Conservation (phyloP, 345 rosid species). For the Jatropha curcas region DNA sequence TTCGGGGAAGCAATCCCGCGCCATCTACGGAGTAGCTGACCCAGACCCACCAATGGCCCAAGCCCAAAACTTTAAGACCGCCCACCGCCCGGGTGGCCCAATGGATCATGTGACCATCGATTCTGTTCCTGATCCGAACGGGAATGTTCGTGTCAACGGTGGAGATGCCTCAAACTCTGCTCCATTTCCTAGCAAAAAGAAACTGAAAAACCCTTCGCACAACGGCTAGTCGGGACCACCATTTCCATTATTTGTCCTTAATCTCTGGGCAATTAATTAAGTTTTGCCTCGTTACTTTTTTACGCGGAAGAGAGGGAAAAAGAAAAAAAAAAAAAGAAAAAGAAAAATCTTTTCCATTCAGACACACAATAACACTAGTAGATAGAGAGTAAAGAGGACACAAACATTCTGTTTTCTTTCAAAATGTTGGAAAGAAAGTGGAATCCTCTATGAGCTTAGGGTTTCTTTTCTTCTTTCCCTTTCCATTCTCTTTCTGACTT, state of each 20-base stretch:
- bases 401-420: neutral
- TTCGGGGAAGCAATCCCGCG: too few species aligned
- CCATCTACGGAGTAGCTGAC: neutral
- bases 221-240: conserved; percentile 50
- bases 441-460: conserved; percentile 22
- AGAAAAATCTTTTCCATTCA: neutral
- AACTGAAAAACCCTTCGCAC: neutral
- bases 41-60: neutral
- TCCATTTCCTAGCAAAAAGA: neutral
- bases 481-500: neutral
- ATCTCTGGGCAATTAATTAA: conserved; percentile 21
- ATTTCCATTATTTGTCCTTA: conserved; percentile 21
- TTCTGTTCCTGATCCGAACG: too few species aligned
- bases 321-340: neutral
- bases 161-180: conserved; percentile 6
- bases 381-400: neutral
- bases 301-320: neutral
- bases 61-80: neutral
- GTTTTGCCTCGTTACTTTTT: conserved; percentile 1
- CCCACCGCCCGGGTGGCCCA: too few species aligned
- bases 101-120: too few species aligned
- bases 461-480: conserved; percentile 12
- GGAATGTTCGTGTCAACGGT: too few species aligned
- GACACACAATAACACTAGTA: too few species aligned
- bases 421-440: conserved; percentile 3